These are phyloP conservation scores for Abrus pulchellus DNA, from an alignment of 306 rosid genomes.

Conservation along the genomic window DNA sequence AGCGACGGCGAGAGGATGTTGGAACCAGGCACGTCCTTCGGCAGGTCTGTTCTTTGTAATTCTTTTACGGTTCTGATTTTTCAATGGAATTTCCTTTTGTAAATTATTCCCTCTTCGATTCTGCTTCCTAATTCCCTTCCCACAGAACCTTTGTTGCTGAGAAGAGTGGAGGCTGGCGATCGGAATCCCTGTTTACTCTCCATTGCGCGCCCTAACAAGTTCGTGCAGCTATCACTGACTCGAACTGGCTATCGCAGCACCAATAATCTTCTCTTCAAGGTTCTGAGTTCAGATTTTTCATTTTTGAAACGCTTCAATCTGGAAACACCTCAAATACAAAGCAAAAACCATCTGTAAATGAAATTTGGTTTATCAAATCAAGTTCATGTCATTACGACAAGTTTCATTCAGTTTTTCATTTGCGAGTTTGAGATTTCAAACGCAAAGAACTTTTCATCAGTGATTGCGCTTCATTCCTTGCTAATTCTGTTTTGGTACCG, in stretches of 20 bases:
- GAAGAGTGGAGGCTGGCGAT: slow-evolving; percentile 45
- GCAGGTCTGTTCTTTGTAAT: slow-evolving; percentile 50
- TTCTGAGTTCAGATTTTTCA: slow-evolving; percentile 8
- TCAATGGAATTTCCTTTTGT: neutral
- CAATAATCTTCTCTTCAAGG: slow-evolving; percentile 62
- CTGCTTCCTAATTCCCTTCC: slow-evolving; percentile 6
- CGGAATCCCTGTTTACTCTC: slow-evolving; percentile 47
- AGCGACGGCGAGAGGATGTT: slow-evolving; percentile 48
- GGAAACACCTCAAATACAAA: neutral
- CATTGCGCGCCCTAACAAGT: slow-evolving; percentile 41
- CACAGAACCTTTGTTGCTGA: slow-evolving; percentile 56
- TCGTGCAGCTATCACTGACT: slow-evolving; percentile 49
- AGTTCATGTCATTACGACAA: neutral
- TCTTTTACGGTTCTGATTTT: neutral
- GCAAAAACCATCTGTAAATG: neutral
- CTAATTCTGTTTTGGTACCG: slow-evolving; percentile 27
- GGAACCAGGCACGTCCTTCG: slow-evolving; percentile 17
- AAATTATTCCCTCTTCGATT: slow-evolving; percentile 6
- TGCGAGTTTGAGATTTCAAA: slow-evolving; percentile 3
- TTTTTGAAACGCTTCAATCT: neutral
- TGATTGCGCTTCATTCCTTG: neutral
- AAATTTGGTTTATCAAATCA: slow-evolving; percentile 10
- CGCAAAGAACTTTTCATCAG: neutral
- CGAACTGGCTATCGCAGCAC: slow-evolving; percentile 44
- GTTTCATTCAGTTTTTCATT: neutral